Conservation (phyloP, 352 stramenopile species). For the Poterioochromonas sp. region DNA sequence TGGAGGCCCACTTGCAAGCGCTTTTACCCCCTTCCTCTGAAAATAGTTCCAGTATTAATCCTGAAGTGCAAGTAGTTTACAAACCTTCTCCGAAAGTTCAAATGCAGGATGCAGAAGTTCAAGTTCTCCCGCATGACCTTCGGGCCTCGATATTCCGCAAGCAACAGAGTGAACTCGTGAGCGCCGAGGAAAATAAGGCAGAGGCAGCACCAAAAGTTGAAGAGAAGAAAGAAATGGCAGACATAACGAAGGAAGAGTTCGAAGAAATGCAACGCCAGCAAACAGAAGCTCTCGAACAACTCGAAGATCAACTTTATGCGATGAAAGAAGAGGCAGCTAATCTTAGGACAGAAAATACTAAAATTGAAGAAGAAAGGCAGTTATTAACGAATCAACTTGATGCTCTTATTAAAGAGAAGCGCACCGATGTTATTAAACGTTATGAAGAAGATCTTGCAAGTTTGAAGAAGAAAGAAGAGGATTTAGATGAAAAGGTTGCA, state of each 20-base stretch:
- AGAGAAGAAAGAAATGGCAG: too few species aligned
- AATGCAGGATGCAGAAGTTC: neutral
- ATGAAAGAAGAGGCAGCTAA: neutral
- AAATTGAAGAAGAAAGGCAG: neutral
- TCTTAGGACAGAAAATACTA: neutral
- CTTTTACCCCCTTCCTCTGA: neutral
- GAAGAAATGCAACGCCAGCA: neutral
- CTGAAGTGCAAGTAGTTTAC: too few species aligned
- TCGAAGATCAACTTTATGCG: constrained; percentile 1
- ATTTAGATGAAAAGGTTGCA: neutral
- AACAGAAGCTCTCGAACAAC: constrained; percentile 6
- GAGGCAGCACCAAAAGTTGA: too few species aligned
- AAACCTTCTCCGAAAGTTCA: neutral
- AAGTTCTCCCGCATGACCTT: neutral
- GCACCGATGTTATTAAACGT: constrained; percentile 20
- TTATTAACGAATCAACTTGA: neutral
- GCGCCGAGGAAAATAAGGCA: too few species aligned
- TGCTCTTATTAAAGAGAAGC: constrained; percentile 10
- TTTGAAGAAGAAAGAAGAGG: neutral
- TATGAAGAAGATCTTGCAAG: constrained; percentile 23
- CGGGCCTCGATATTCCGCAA: too few species aligned
- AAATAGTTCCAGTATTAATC: too few species aligned
- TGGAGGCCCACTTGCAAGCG: neutral
- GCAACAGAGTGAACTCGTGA: too few species aligned
- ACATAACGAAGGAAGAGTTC: too few species aligned